phyloP scores from a whole-genome alignment of 148 eudicot species.

The Hydrangea macrophylla region DNA sequence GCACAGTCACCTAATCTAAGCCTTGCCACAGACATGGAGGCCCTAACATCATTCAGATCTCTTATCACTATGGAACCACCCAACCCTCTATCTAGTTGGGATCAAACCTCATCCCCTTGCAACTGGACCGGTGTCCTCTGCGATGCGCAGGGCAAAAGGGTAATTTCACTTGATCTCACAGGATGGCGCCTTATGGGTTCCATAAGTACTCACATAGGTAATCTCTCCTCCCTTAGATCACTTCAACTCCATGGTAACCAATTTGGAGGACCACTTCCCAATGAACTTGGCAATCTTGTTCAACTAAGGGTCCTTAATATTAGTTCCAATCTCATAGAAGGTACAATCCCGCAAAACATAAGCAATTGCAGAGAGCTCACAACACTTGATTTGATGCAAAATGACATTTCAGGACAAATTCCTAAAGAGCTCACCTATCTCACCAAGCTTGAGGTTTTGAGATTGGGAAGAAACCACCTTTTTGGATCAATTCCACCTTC shows the following conservation, averaged over 20 bases:
- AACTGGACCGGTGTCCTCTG: conserved; percentile 55
- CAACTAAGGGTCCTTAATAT: conserved; percentile 32
- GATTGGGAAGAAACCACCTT: conserved; percentile 31
- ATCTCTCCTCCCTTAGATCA: conserved; percentile 45
- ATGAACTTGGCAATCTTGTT: conserved; percentile 31
- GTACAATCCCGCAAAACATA: conserved; percentile 39
- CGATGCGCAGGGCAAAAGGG: conserved; percentile 24
- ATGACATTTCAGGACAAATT: conserved; percentile 35
- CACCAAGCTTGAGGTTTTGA: conserved; percentile 31
- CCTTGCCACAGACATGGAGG: conserved; percentile 24
- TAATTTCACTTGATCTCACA: conserved; percentile 38
- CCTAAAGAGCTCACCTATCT: conserved; percentile 33
- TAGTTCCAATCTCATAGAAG: conserved; percentile 37
- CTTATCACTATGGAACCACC: conserved; percentile 24
- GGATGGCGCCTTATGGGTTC: conserved; percentile 27
- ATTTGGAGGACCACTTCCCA: conserved; percentile 35
- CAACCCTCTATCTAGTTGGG: conserved; percentile 46
- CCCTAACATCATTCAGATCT: conserved; percentile 31
- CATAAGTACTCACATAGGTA: conserved; percentile 44
- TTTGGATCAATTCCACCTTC: conserved; percentile 41
- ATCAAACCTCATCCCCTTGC: conserved; percentile 38
- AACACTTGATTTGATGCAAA: conserved; percentile 34
- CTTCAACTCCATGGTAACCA: conserved; percentile 43
- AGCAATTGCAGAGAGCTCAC: conserved; percentile 26
- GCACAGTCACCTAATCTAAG: background rate